Percentiles rank a stretch among this genome's conserved stretches.
These are phyloP conservation scores for Phytophthora megakarya DNA, from an alignment of 352 stramenopile genomes.

Conservation along the genomic window DNA sequence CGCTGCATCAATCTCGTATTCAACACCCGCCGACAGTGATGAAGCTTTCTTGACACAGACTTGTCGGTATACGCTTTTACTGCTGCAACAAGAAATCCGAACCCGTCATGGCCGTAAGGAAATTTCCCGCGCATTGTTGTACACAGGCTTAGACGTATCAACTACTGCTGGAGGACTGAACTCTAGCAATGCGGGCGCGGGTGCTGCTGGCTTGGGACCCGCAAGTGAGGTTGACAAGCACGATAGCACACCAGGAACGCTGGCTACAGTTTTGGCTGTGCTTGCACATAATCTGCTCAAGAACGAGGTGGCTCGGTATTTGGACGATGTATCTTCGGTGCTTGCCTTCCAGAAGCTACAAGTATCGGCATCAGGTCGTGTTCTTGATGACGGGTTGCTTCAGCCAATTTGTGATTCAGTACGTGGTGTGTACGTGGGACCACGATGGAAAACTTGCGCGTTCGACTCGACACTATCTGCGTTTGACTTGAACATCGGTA, in stretches of 20 bases:
- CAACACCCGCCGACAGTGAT: constrained; percentile 35
- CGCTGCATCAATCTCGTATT: constrained; percentile 34
- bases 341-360: constrained; percentile 68
- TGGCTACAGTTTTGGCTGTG: constrained; percentile 65
- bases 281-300: constrained; percentile 84
- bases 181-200: constrained; percentile 9
- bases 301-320: constrained; percentile 68
- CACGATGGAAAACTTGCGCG: constrained; percentile 82
- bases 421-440: constrained; percentile 73
- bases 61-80: constrained; percentile 66
- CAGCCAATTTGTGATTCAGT: constrained; percentile 87
- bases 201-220: constrained; percentile 26
- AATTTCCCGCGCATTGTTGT: constrained; percentile 66
- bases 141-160: constrained; percentile 38
- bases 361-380: constrained; percentile 56
- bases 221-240: constrained; percentile 48
- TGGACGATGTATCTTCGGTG: constrained; percentile 70
- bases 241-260: constrained; percentile 45
- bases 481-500: constrained; percentile 84
- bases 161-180: constrained; percentile 18
- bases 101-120: constrained; percentile 76
- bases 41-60: constrained; percentile 67
- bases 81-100: constrained; percentile 86
- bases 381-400: constrained; percentile 77
- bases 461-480: constrained; percentile 78